Base-by-base conservation (phyloP, 2,329 filamentous ascomycete genomes). In the Aspergillus quadrilineatus region DNA sequence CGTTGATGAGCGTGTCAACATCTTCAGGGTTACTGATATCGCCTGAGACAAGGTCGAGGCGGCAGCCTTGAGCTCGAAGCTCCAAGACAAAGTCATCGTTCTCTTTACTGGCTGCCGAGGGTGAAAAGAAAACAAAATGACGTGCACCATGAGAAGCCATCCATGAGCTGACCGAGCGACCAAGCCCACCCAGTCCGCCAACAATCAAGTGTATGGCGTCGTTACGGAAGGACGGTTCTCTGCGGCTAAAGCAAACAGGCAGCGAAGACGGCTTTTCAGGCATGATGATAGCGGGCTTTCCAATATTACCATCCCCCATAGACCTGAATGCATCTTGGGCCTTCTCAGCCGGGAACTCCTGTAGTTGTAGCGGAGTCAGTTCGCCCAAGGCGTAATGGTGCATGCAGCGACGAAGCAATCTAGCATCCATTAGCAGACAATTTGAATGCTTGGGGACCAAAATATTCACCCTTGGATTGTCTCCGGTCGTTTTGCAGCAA, bases 231-330 rank as follows among this genome's bases (percentile, higher is more conserved):
- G 12, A 5, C 9, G 44, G 43, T 12, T 28, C 26, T 32, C 29
- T 47, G n/a, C 4, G 44, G 12, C 17, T 14, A 9, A 39, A 32
- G 5, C 9, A 10, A 4, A 43, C 37, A 3, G 36, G 26, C 10
- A 54, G 14, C 2, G 5, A 15, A 22, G 43, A 46, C 10, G 28
- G 1, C 3, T 47, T 15, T 6, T 54, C 50, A 14, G 63, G 60
- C 39, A 72, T 63, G 7, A 60, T 58, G 8, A 78, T 55, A 6
- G 76, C 70, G 4, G 77, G 60, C 57, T 76, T 78, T 4, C 76
- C 75, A 1, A 74, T 69, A 44, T 77, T 72, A 1, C 60, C 61
- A 0, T 72, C 73, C 1, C 69, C 68, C 53, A 77, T 68, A 53
- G 62, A 67, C 2, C 36, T 32, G 28, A 77, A 60, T 0, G 73